phyloP scores from a whole-genome alignment of 176 grass and related monocot genomes.

The Cenchrus fungigraminus region DNA sequence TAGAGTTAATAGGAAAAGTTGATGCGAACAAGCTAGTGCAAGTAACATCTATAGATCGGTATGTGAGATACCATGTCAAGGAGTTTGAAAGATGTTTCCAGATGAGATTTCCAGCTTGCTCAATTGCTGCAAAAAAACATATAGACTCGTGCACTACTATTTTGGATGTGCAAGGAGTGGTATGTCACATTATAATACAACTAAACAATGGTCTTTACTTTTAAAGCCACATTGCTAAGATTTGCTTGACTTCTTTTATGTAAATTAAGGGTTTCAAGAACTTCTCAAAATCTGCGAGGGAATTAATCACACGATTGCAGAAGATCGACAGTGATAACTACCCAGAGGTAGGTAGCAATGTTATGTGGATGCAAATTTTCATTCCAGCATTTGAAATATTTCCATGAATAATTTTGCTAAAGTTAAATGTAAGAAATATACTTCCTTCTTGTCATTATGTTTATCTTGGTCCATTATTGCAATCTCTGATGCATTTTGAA shows the following conservation, averaged over 20 bases:
- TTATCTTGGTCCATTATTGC: conserved; percentile 30
- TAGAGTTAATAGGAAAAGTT: conserved; percentile 86
- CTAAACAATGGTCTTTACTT: conserved; percentile 25
- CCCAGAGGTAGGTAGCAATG: conserved; percentile 73
- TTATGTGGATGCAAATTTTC: conserved; percentile 2
- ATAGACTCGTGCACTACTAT: conserved; percentile 84
- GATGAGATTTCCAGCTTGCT: conserved; percentile 91
- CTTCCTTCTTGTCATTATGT: conserved; percentile 30
- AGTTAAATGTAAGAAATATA: conserved; percentile 6
- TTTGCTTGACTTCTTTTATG: conserved; percentile 32
- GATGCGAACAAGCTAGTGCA: conserved; percentile 82
- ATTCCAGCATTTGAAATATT: conserved; percentile 13
- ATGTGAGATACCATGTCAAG: conserved; percentile 91
- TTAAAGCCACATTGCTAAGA: conserved; percentile 11
- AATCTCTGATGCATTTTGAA: conserved; percentile 30
- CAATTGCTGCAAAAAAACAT: conserved; percentile 70
- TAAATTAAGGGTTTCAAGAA: conserved; percentile 90
- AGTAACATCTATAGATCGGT: conserved; percentile 82
- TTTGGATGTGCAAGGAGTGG: conserved; percentile 91
- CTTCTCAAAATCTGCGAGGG: conserved; percentile 89
- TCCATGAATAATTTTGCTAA: background rate
- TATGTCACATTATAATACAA: conserved; percentile 46
- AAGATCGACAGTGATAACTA: conserved; percentile 98
- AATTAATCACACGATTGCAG: conserved; percentile 83
- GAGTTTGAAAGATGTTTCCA: conserved; percentile 71